phyloP scores from a whole-genome alignment of 495 filamentous ascomycete species.

The Xylaria castorea region DNA sequence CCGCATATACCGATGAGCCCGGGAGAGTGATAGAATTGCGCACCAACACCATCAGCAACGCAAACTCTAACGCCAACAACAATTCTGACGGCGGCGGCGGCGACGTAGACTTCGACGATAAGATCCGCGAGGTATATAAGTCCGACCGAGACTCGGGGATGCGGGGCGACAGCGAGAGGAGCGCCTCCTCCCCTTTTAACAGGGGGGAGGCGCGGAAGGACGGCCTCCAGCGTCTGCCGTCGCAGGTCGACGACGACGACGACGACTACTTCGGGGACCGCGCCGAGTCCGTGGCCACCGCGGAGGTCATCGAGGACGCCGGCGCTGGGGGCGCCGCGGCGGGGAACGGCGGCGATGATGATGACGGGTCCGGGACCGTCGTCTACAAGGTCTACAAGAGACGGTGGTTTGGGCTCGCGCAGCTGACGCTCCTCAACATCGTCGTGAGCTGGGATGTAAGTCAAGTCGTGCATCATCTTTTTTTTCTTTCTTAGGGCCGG shows the following conservation, averaged over 20 bases:
- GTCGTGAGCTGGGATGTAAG: constrained; percentile 95
- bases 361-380: neutral
- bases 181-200: constrained; percentile 26
- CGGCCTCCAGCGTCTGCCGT: constrained; percentile 32
- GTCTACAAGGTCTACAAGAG: constrained; percentile 85
- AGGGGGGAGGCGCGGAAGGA: constrained; percentile 27
- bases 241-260: constrained; percentile 32
- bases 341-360: constrained; percentile 29
- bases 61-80: neutral
- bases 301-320: constrained; percentile 25
- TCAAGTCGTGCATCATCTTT: constrained; percentile 32
- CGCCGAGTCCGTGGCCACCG: constrained; percentile 5
- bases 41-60: neutral
- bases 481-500: neutral
- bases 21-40: neutral
- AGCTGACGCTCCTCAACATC: constrained; percentile 88
- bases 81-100: neutral
- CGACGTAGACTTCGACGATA: constrained; percentile 25
- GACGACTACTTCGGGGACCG: constrained; percentile 17
- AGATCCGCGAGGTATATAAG: constrained; percentile 35
- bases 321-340: constrained; percentile 24
- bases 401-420: constrained; percentile 84
- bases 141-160: constrained; percentile 29
- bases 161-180: neutral
- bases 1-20: neutral